A percentile compares a stretch with the other conserved stretches of the same genome.
These are phyloP conservation scores for Pythium sukuiense DNA, from an alignment of 352 stramenopile species.

Conservation along the genomic window DNA sequence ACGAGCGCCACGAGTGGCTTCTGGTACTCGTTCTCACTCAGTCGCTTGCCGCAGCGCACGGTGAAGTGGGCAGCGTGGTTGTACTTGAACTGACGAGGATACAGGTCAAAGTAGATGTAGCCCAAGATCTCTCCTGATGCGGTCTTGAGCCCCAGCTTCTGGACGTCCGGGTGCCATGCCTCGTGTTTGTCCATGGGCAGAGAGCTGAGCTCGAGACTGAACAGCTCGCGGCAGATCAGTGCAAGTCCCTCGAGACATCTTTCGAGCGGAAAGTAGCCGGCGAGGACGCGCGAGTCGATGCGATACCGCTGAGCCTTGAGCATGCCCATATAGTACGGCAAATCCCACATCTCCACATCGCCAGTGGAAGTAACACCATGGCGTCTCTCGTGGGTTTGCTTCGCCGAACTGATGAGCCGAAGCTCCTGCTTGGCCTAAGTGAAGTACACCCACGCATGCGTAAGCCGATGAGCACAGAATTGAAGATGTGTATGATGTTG, in stretches of 20 bases:
- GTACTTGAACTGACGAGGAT: conserved; percentile 88
- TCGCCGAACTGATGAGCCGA: conserved; percentile 55
- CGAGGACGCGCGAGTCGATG: conserved; percentile 80
- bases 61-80: conserved; percentile 94
- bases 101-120: conserved; percentile 95
- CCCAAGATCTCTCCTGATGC: conserved; percentile 67
- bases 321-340: conserved; percentile 93
- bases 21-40: conserved; percentile 78
- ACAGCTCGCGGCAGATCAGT: conserved; percentile 86
- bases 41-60: conserved; percentile 91
- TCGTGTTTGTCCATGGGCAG: conserved; percentile 79
- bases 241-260: conserved; percentile 91
- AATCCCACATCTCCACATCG: conserved; percentile 92
- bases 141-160: conserved; percentile 87
- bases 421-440: conserved; percentile 56
- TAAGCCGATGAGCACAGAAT: neutral
- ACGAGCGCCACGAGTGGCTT: conserved; percentile 94
- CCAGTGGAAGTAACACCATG: conserved; percentile 11
- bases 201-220: conserved; percentile 89
- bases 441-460: neutral
- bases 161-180: conserved; percentile 86
- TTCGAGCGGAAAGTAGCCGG: conserved; percentile 90
- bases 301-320: conserved; percentile 70
- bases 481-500: neutral
- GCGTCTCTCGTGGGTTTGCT: conserved; percentile 56